A percentile compares a stretch with the other conserved stretches of the same genome.
Evolutionary conservation across 2,329 filamentous ascomycete species (phyloP).

Genomic region (Exophiala spinifera): DNA sequence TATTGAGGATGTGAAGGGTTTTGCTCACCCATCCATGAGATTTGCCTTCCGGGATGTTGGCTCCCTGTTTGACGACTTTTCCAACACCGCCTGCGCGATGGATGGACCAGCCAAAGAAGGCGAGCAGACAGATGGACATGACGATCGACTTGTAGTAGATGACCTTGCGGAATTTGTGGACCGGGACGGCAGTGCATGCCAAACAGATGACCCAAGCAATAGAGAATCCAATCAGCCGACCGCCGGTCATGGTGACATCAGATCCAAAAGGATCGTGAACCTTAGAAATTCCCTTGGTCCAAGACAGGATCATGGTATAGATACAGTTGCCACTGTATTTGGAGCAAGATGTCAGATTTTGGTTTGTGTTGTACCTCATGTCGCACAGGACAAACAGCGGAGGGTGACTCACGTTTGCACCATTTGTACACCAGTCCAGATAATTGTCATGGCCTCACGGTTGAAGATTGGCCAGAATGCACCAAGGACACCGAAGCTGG

Average conservation of each 20-base stretch:
- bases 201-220: slow-evolving; percentile 79
- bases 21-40: slow-evolving; percentile 73
- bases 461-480: slow-evolving; percentile 85
- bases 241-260: slow-evolving; percentile 1
- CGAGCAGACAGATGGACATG: slow-evolving; percentile 73
- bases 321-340: slow-evolving; percentile 5
- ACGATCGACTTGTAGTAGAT: slow-evolving; percentile 87
- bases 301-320: slow-evolving; percentile 2
- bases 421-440: slow-evolving; percentile 73
- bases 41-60: slow-evolving; percentile 60
- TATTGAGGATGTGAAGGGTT: background rate
- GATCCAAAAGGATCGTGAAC: slow-evolving; percentile 1
- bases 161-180: slow-evolving; percentile 64
- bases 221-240: slow-evolving; percentile 60
- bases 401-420: background rate
- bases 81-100: slow-evolving; percentile 77
- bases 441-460: slow-evolving; percentile 78
- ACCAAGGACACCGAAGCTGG: slow-evolving; percentile 85
- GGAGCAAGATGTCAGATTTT: background rate
- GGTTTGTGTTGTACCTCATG: background rate
- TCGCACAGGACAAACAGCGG: background rate
- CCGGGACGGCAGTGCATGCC: slow-evolving; percentile 83
- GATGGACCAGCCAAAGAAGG: slow-evolving; percentile 84
- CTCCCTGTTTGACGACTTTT: slow-evolving; percentile 70
- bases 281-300: slow-evolving; percentile 3